phyloP scores from a whole-genome alignment of 1,284 basidiomycete genomes.

The Polyporus tsugae region DNA sequence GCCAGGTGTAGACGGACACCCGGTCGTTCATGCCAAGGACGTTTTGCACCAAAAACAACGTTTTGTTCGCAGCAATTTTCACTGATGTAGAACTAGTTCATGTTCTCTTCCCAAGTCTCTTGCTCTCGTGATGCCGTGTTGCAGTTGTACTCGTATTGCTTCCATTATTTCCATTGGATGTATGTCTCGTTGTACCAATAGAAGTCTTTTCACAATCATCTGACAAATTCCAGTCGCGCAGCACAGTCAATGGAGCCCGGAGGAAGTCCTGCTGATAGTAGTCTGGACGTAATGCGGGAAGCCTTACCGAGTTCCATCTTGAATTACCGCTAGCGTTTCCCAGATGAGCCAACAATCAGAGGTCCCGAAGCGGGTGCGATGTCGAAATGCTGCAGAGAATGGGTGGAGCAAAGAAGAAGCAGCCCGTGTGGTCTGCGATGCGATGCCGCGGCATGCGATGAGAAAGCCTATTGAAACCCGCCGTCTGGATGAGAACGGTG shows the following conservation, averaged over 20 bases:
- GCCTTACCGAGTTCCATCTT: background rate
- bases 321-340: background rate
- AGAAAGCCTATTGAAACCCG: background rate
- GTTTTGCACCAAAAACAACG: background rate
- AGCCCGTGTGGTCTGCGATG: background rate
- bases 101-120: background rate
- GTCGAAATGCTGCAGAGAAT: constrained; percentile 4
- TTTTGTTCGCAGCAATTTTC: constrained; percentile 2
- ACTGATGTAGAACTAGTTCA: constrained; percentile 6
- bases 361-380: background rate
- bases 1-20: constrained; percentile 1
- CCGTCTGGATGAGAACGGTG: background rate
- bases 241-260: background rate
- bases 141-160: constrained; percentile 1
- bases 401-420: constrained; percentile 7
- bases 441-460: background rate
- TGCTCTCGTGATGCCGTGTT: background rate
- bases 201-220: background rate
- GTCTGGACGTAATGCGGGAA: background rate
- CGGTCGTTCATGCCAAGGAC: background rate
- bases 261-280: background rate
- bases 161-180: background rate
- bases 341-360: background rate
- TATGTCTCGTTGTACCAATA: constrained; percentile 3
- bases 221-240: background rate